These are phyloP conservation scores for Metarhizium humberi DNA, from an alignment of 2,329 filamentous ascomycete genomes.

Conservation along the genomic window DNA sequence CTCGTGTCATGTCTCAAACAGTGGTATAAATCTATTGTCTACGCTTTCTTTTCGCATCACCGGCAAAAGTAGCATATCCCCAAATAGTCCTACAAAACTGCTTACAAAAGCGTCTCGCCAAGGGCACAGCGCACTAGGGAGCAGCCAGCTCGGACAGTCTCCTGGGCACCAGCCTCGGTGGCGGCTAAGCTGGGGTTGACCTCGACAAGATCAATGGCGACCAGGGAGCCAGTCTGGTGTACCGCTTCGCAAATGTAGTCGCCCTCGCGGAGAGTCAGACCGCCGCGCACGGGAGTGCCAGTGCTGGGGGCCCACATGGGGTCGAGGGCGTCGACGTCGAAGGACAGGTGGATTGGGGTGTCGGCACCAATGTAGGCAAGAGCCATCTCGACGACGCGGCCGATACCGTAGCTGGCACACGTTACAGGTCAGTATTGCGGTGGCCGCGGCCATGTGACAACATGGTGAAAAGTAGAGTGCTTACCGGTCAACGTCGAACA, in stretches of 20 bases:
- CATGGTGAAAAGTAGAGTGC: conserved; percentile 12
- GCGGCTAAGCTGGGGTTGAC: conserved; percentile 66
- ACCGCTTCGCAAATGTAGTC: conserved; percentile 93
- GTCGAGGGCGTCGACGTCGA: conserved; percentile 94
- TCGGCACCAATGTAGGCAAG: conserved; percentile 88
- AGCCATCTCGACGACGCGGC: conserved; percentile 96
- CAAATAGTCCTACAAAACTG: background rate
- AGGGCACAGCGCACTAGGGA: conserved; percentile 85
- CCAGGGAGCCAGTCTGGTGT: conserved; percentile 67
- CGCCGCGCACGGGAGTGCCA: conserved; percentile 87
- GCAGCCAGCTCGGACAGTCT: conserved; percentile 85
- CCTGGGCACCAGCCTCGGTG: conserved; percentile 57
- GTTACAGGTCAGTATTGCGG: conserved; percentile 4
- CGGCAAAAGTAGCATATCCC: background rate
- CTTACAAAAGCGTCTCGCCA: conserved; percentile 76
- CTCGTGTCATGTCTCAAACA: background rate
- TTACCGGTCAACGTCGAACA: conserved; percentile 93
- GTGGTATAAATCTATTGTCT: conserved; percentile 1
- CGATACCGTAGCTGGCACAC: conserved; percentile 68
- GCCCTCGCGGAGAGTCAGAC: conserved; percentile 86
- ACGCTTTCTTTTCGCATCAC: background rate
- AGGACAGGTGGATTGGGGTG: conserved; percentile 93
- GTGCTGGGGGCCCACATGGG: conserved; percentile 95
- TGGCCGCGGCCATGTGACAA: background rate
- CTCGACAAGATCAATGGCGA: conserved; percentile 76